These are phyloP conservation scores for Hortaea werneckii DNA, from an alignment of 2,329 filamentous ascomycete species.

Conservation along the genomic window DNA sequence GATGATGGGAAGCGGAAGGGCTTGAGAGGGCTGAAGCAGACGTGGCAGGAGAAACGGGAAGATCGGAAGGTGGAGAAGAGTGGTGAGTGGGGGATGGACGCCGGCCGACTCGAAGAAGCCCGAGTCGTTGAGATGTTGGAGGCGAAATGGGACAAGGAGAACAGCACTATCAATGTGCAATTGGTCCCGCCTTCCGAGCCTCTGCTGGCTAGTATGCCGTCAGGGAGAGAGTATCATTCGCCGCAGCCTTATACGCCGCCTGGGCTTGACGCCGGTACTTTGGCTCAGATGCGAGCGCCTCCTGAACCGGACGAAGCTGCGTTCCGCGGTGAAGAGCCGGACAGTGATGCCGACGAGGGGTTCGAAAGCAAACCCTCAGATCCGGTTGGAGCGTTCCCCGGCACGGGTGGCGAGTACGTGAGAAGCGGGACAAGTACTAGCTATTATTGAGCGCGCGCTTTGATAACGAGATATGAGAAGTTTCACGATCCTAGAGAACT, in stretches of 20 bases:
- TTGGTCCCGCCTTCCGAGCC: conserved; percentile 60
- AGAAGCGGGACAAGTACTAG: conserved; percentile 20
- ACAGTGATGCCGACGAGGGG: conserved; percentile 33
- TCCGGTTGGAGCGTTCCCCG: conserved; percentile 44
- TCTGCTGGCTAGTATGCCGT: conserved; percentile 70
- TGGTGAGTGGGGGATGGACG: conserved; percentile 66
- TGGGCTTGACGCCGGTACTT: conserved; percentile 50
- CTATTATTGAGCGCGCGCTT: conserved; percentile 15
- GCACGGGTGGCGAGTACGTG: conserved; percentile 26
- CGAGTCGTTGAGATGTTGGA: conserved; percentile 80
- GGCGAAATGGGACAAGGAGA: conserved; percentile 82
- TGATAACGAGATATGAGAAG: too few relatives aligned
- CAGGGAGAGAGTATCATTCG: conserved; percentile 74
- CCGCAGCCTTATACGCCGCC: conserved; percentile 59
- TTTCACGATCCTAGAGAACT: too few relatives aligned
- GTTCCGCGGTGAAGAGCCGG: conserved; percentile 36
- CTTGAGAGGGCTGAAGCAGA: conserved; percentile 58
- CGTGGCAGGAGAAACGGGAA: conserved; percentile 66
- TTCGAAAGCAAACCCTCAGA: conserved; percentile 13
- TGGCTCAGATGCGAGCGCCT: conserved; percentile 50
- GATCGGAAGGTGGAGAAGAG: conserved; percentile 69
- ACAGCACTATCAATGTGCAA: conserved; percentile 86
- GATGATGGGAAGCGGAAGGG: conserved; percentile 43
- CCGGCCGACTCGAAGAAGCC: conserved; percentile 72
- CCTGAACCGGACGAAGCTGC: conserved; percentile 34